Evolutionary conservation across 805 yeast genomes (phyloP).

Genomic region (Candida quercuum): DNA sequence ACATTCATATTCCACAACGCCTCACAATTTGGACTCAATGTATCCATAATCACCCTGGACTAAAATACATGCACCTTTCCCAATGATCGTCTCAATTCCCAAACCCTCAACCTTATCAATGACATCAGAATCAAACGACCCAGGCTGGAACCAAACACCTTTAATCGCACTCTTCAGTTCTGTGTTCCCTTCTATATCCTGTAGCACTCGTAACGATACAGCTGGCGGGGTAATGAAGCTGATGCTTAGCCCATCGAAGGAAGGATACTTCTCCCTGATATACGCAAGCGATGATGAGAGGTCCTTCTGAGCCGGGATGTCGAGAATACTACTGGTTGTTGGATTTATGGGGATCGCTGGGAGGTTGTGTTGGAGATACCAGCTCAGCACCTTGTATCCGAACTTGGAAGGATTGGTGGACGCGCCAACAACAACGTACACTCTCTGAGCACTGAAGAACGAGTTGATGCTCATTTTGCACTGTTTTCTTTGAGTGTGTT

Average conservation of each 20-base stretch:
- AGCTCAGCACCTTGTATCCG: constrained; percentile 61
- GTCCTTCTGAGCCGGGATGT: constrained; percentile 33
- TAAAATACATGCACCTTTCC: constrained; percentile 62
- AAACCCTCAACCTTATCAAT: constrained; percentile 36
- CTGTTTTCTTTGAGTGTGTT: no score
- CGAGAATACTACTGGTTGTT: constrained; percentile 40
- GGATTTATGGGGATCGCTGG: constrained; percentile 69
- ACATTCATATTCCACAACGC: no score
- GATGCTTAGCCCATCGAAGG: constrained; percentile 44
- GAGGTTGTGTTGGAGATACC: constrained; percentile 57
- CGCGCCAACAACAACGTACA: constrained; percentile 69
- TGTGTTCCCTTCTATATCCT: constrained; percentile 29
- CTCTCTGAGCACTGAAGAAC: constrained; percentile 49
- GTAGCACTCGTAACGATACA: constrained; percentile 42
- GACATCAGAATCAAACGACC: constrained; percentile 54
- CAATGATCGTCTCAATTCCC: constrained; percentile 30
- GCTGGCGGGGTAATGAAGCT: constrained; percentile 76
- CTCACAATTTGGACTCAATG: constrained; percentile 28
- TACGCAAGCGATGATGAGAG: constrained; percentile 24
- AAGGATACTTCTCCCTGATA: constrained; percentile 17
- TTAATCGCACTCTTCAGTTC: constrained; percentile 30
- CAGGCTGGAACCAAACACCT: constrained; percentile 83
- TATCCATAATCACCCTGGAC: constrained; percentile 52
- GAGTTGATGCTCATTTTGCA: constrained; percentile 26
- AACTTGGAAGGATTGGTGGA: constrained; percentile 57